These are phyloP conservation scores for Metroxylon sagu DNA, from an alignment of 176 grass and related monocot species.

Conservation along the genomic window DNA sequence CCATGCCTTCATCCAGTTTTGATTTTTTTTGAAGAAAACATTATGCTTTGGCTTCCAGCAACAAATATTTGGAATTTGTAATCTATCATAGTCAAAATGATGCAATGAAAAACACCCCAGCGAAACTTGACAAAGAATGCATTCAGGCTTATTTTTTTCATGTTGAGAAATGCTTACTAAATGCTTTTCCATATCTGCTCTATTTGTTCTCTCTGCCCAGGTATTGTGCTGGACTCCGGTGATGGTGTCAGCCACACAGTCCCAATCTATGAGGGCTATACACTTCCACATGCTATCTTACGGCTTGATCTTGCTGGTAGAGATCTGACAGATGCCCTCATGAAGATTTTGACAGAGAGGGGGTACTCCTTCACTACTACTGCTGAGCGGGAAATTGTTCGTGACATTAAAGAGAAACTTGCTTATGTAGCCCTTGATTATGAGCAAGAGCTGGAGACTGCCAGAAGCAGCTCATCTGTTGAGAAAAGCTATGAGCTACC, in stretches of 20 bases:
- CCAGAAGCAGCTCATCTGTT: background rate
- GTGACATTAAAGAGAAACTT: conserved; percentile 13
- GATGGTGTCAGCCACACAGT: conserved; percentile 13
- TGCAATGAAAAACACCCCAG: too few species aligned
- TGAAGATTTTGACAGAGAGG: conserved; percentile 11
- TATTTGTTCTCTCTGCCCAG: background rate
- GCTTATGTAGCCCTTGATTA: conserved; percentile 14
- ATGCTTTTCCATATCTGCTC: background rate
- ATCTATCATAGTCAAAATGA: too few species aligned
- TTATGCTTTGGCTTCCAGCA: too few species aligned
- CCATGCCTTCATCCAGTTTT: too few species aligned
- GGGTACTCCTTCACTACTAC: conserved; percentile 10
- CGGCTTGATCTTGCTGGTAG: conserved; percentile 13
- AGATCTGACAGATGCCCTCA: conserved; percentile 14
- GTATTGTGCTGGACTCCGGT: conserved; percentile 13
- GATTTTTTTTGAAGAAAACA: too few species aligned
- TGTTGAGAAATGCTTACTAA: background rate
- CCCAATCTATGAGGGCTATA: conserved; percentile 14
- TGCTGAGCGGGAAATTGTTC: conserved; percentile 15
- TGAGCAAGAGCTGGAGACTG: conserved; percentile 14
- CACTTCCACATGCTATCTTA: conserved; percentile 18
- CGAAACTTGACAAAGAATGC: background rate
- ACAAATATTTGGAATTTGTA: too few species aligned
- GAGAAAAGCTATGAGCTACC: conserved; percentile 16
- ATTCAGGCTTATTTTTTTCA: background rate